These are phyloP conservation scores for Lolium rigidum DNA, from an alignment of 176 grass and related monocot species.

Conservation along the genomic window DNA sequence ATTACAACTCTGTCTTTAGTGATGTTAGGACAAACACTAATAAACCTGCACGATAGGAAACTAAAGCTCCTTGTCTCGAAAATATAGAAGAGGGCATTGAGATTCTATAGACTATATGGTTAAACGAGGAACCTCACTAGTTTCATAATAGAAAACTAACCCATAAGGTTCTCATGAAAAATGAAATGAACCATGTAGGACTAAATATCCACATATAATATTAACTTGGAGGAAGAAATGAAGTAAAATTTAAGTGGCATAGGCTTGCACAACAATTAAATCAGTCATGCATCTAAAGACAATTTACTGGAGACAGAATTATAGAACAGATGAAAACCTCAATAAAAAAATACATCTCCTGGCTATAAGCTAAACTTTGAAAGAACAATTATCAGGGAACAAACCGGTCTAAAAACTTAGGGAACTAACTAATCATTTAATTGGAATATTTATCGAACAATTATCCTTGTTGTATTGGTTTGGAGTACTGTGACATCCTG, in stretches of 20 bases:
- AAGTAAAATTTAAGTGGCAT: neutral
- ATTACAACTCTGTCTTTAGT: neutral
- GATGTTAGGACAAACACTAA: neutral
- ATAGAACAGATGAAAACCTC: neutral
- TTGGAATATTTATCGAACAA: neutral
- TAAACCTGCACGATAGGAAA: neutral
- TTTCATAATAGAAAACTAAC: neutral
- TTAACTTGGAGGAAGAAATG: neutral
- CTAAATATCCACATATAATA: neutral
- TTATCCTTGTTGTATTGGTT: neutral
- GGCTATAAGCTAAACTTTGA: neutral
- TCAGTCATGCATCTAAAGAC: neutral
- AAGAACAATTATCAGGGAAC: neutral
- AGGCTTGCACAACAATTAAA: constrained; percentile 1
- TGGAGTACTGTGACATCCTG: neutral
- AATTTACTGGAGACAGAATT: neutral
- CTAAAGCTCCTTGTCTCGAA: neutral
- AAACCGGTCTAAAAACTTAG: neutral
- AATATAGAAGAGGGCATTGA: neutral
- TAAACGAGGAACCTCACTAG: neutral
- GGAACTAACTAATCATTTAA: neutral
- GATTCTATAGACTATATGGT: neutral
- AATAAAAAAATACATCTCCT: neutral
- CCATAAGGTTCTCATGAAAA: neutral
- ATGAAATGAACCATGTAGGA: neutral